These are phyloP conservation scores for Colletotrichum falcatum DNA, from an alignment of 2,329 filamentous ascomycete genomes.

Conservation along the genomic window DNA sequence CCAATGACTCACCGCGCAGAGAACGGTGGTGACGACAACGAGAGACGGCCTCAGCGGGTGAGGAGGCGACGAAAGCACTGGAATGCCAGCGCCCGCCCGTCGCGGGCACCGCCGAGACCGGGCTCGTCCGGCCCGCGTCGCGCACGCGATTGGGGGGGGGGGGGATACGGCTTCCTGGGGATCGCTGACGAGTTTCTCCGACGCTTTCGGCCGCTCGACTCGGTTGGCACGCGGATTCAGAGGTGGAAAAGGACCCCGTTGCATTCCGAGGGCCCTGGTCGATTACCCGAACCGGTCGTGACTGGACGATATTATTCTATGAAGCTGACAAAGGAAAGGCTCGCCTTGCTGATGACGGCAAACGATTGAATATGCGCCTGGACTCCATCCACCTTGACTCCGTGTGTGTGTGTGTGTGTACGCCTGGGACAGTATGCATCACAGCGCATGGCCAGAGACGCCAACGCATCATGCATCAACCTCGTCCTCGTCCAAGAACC, in stretches of 20 bases:
- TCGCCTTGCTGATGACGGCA: background rate
- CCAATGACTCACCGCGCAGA: background rate
- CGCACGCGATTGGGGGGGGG: background rate
- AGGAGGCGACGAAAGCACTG: background rate
- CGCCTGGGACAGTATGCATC: too few relatives aligned
- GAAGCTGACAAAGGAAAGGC: slow-evolving; percentile 11
- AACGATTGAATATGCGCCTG: slow-evolving; percentile 25
- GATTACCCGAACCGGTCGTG: slow-evolving; percentile 1
- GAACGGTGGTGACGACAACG: too few relatives aligned
- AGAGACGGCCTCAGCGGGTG: background rate
- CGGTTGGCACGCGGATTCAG: background rate
- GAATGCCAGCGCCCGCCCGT: background rate
- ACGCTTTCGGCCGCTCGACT: background rate
- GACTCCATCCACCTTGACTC: slow-evolving; percentile 13
- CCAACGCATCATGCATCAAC: slow-evolving; percentile 45
- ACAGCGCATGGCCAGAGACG: too few relatives aligned
- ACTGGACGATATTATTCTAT: background rate
- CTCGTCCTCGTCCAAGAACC: slow-evolving; percentile 67
- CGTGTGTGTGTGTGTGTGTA: background rate
- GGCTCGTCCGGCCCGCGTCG: background rate
- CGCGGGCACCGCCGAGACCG: background rate
- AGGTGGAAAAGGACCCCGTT: background rate
- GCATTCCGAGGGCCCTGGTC: slow-evolving; percentile 8
- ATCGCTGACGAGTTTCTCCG: background rate
- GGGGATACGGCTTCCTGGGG: background rate